Conservation (phyloP, 2,329 filamentous ascomycete species). For the Aspergillus fumigatus region DNA sequence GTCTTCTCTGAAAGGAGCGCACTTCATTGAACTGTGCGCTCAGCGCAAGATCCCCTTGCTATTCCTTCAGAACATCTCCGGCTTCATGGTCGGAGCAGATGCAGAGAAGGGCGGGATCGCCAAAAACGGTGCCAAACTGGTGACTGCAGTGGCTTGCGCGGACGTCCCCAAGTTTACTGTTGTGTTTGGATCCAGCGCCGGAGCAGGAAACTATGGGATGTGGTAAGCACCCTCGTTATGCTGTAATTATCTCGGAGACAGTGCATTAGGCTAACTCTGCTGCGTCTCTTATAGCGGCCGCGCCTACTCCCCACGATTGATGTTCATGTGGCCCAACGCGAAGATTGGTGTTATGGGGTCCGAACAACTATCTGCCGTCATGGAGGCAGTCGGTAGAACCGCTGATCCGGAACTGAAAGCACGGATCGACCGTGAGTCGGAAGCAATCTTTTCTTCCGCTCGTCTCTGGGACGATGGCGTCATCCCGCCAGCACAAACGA, state of each 20-base stretch:
- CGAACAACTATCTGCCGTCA: conserved; percentile 85
- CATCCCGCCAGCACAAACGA: conserved; percentile 71
- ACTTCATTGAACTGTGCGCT: conserved; percentile 92
- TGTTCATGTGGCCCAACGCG: conserved; percentile 99
- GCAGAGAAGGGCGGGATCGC: conserved; percentile 93
- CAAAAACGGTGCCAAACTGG: conserved; percentile 95
- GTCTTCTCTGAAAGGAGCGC: conserved; percentile 85
- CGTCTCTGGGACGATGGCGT: conserved; percentile 87
- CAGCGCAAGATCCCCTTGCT: conserved; percentile 86
- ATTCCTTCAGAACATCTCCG: conserved; percentile 94
- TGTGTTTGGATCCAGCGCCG: conserved; percentile 87
- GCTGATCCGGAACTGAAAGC: conserved; percentile 75
- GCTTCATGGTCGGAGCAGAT: conserved; percentile 95
- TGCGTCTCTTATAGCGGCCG: conserved; percentile 56
- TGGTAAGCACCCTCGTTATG: conserved; percentile 50
- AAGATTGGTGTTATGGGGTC: conserved; percentile 93
- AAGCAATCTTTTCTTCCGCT: conserved; percentile 82
- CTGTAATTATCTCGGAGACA: not conserved
- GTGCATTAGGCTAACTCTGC: conserved; percentile 7
- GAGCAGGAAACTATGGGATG: conserved; percentile 98
- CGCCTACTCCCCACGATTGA: conserved; percentile 82
- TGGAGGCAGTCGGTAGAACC: conserved; percentile 86
- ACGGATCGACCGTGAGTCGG: conserved; percentile 84
- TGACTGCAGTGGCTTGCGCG: conserved; percentile 89
- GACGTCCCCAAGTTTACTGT: conserved; percentile 96